A percentile compares a stretch with the other conserved stretches of the same genome.
phyloP scores from a whole-genome alignment of 768 basidiomycete genomes.

The Lactifluus subvellereus region DNA sequence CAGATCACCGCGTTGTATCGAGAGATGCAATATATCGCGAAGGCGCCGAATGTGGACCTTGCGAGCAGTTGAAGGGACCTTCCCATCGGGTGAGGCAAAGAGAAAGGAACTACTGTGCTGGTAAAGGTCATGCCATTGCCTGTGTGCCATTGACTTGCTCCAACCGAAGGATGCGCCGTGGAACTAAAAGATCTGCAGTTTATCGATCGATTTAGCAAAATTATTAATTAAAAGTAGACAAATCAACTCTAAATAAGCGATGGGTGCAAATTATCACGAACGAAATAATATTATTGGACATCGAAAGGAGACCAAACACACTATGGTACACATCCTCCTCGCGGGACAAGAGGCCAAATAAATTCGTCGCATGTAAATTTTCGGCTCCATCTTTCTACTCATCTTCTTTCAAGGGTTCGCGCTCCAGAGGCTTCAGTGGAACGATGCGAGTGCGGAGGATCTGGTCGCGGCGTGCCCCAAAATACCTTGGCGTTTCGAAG shows the following conservation, averaged over 20 bases:
- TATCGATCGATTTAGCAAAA: not conserved
- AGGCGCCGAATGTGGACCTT: conserved; percentile 70
- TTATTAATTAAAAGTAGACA: not conserved
- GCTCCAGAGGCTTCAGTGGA: conserved; percentile 22
- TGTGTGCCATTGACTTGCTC: not conserved
- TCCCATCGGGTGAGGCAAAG: conserved; percentile 53
- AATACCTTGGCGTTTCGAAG: conserved; percentile 65
- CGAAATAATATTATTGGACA: not conserved
- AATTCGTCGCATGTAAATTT: not conserved
- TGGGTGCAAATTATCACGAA: too few relatives aligned
- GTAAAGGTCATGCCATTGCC: conserved; percentile 2
- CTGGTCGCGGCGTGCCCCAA: conserved; percentile 49
- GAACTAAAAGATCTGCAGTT: not conserved
- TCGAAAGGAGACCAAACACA: too few relatives aligned
- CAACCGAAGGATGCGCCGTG: not conserved
- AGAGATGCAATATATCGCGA: conserved; percentile 67
- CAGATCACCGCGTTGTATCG: conserved; percentile 60
- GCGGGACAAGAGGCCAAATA: not conserved
- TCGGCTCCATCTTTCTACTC: conserved; percentile 3
- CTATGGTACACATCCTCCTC: not conserved
- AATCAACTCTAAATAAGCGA: too few relatives aligned
- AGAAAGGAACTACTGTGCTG: conserved; percentile 43
- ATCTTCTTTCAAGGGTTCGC: conserved; percentile 21
- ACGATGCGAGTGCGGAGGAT: conserved; percentile 33
- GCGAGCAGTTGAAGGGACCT: conserved; percentile 47